A percentile compares a stretch with the other conserved stretches of the same genome.
These are phyloP conservation scores for Neofusicoccum kwambonambiense DNA, from an alignment of 2,329 filamentous ascomycete genomes.

Conservation along the genomic window DNA sequence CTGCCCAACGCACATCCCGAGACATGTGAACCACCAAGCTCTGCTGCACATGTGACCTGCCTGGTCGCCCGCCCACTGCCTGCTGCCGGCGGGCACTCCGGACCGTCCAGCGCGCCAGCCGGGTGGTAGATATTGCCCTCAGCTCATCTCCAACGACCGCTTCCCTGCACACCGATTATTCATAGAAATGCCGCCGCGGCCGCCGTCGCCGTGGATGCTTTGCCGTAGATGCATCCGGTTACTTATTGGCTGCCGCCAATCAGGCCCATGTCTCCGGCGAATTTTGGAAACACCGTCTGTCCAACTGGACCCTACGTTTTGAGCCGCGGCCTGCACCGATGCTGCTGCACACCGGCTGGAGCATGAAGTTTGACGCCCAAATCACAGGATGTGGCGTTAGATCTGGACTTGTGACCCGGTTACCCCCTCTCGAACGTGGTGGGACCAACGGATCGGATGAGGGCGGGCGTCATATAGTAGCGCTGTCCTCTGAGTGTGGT, in stretches of 20 bases:
- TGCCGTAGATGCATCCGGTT: not conserved
- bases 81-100: not conserved
- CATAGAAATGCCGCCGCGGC: not conserved
- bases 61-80: not conserved
- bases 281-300: not conserved
- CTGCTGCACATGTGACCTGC: not conserved
- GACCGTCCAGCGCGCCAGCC: too few relatives aligned
- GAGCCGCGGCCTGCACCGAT: not conserved
- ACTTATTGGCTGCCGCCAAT: not conserved
- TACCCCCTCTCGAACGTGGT: not conserved
- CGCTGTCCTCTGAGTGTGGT: too few relatives aligned
- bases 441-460: not conserved
- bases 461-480: not conserved
- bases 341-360: not conserved
- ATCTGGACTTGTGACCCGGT: not conserved
- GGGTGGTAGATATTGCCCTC: not conserved
- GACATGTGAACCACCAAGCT: not conserved
- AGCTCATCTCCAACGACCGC: not conserved
- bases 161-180: not conserved
- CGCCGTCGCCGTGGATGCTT: not conserved
- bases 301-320: not conserved
- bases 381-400: not conserved
- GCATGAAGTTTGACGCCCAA: not conserved
- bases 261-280: not conserved
- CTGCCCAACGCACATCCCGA: not conserved